Evolutionary conservation across 2,329 filamentous ascomycete species (phyloP).

Genomic region (Nannizziopsis arthrosporioides): DNA sequence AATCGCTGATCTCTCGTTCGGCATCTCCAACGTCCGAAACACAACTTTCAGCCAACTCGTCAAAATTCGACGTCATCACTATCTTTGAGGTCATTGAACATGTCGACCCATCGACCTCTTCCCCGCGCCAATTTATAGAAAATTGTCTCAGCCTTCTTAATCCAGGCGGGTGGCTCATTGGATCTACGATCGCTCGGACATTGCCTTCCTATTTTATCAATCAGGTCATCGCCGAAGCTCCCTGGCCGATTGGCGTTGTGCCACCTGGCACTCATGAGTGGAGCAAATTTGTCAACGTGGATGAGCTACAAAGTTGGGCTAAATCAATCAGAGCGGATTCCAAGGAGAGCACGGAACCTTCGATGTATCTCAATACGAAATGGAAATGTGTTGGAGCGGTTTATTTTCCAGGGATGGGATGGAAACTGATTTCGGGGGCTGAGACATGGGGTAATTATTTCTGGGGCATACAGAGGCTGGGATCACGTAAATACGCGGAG

Average conservation of each 20-base stretch:
- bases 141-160: conserved; percentile 51
- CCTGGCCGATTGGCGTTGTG: conserved; percentile 58
- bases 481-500: background rate
- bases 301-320: conserved; percentile 30
- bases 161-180: conserved; percentile 84
- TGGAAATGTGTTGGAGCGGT: conserved; percentile 71
- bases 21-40: background rate
- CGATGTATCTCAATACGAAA: conserved; percentile 16
- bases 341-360: conserved; percentile 5
- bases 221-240: conserved; percentile 80
- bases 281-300: conserved; percentile 83
- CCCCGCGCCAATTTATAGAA: conserved; percentile 57
- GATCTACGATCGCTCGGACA: conserved; percentile 84
- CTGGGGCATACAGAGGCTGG: conserved; percentile 61
- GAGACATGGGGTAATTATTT: conserved; percentile 94
- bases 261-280: conserved; percentile 92
- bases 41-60: conserved; percentile 16
- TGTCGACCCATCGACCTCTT: conserved; percentile 61
- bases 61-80: conserved; percentile 63
- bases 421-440: conserved; percentile 69
- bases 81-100: conserved; percentile 94
- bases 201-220: conserved; percentile 86
- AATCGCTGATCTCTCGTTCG: conserved; percentile 38
- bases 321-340: conserved; percentile 17
- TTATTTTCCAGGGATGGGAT: conserved; percentile 81